Conservation (phyloP, 164 flowering plant genomes). For the Tetrastigma voinierianum region DNA sequence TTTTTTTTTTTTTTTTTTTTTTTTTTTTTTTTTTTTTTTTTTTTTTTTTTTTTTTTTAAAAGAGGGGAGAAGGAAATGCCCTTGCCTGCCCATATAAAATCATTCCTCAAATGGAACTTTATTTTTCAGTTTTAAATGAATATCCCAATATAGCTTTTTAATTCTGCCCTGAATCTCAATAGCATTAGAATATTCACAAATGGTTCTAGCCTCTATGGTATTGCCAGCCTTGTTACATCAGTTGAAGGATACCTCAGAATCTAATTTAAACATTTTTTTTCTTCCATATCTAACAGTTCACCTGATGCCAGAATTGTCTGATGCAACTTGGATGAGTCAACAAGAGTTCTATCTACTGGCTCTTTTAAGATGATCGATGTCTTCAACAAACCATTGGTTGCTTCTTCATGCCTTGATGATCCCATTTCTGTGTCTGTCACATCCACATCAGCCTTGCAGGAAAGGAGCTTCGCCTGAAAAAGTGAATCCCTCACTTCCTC, state of each 20-base stretch:
- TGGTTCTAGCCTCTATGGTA: constrained; percentile 9
- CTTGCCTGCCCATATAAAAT: background rate
- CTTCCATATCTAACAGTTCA: constrained; percentile 10
- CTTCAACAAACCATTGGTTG: background rate
- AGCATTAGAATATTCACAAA: constrained; percentile 13
- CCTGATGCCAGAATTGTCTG: constrained; percentile 5
- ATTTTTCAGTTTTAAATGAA: constrained; percentile 17
- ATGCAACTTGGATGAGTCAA: constrained; percentile 9
- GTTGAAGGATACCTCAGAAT: constrained; percentile 1
- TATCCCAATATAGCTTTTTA: constrained; percentile 6
- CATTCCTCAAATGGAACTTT: constrained; percentile 6
- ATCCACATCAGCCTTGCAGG: constrained; percentile 20
- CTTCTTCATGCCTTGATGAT: background rate
- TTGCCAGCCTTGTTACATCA: constrained; percentile 12
- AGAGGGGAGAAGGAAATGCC: too few relatives aligned
- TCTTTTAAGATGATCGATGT: background rate
- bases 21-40: too few relatives aligned
- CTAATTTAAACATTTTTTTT: constrained; percentile 13
- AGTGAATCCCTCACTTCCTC: background rate
- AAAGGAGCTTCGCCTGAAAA: constrained; percentile 8
- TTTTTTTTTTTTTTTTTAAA: too few relatives aligned
- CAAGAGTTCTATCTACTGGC: background rate
- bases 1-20: too few relatives aligned
- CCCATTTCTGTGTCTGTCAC: constrained; percentile 9
- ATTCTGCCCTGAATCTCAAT: constrained; percentile 9